These are phyloP conservation scores for Phylloporus arenicola DNA, from an alignment of 768 basidiomycete species.

Conservation along the genomic window DNA sequence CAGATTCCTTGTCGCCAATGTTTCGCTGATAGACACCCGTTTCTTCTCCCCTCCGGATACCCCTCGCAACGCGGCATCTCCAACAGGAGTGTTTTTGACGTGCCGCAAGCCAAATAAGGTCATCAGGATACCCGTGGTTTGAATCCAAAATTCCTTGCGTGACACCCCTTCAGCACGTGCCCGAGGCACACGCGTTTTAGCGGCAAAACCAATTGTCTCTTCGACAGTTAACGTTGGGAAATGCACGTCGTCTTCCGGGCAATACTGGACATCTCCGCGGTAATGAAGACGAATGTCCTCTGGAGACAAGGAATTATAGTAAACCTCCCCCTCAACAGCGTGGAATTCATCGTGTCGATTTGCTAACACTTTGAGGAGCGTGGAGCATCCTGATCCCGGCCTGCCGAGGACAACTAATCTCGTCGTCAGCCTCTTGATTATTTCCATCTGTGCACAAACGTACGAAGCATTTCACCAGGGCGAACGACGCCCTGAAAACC, in stretches of 20 bases:
- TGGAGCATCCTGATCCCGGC: conserved; percentile 81
- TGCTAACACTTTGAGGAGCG: conserved; percentile 75
- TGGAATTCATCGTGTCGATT: conserved; percentile 71
- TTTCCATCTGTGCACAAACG: conserved; percentile 25
- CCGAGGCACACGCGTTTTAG: conserved; percentile 62
- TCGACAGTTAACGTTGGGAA: conserved; percentile 57
- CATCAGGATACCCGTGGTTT: conserved; percentile 42
- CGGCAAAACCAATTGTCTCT: conserved; percentile 68
- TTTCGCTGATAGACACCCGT: conserved; percentile 74
- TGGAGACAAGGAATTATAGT: conserved; percentile 71
- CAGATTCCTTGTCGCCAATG: conserved; percentile 62
- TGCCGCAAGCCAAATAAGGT: conserved; percentile 76
- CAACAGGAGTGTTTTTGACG: conserved; percentile 68
- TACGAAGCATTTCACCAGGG: conserved; percentile 67
- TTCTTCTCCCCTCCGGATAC: conserved; percentile 79
- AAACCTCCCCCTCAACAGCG: conserved; percentile 60
- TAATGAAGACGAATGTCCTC: conserved; percentile 57
- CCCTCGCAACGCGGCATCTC: conserved; percentile 72
- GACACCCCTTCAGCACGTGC: conserved; percentile 40
- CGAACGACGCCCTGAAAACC: conserved; percentile 53
- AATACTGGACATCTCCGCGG: conserved; percentile 78
- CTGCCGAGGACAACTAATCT: conserved; percentile 73
- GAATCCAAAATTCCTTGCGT: conserved; percentile 28
- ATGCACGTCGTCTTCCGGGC: conserved; percentile 34
- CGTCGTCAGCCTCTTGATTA: background rate